Conservation (phyloP, 805 yeast species). For the Candida morakotiae region DNA sequence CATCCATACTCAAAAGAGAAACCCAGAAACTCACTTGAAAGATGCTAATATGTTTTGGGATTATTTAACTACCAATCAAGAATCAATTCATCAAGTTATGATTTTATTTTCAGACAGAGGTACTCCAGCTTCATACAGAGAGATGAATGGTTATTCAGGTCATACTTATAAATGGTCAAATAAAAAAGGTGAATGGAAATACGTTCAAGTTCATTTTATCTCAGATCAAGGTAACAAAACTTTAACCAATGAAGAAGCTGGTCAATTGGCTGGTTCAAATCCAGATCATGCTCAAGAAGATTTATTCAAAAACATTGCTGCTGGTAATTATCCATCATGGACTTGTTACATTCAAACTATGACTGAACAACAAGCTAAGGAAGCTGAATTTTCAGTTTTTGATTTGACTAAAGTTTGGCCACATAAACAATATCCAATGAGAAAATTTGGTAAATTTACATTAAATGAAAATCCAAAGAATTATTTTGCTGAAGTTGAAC, state of each 20-base stretch:
- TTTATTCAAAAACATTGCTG: conserved; percentile 71
- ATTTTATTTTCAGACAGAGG: conserved; percentile 77
- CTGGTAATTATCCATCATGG: conserved; percentile 81
- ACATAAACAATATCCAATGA: conserved; percentile 77
- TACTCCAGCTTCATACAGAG: conserved; percentile 70
- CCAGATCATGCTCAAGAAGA: conserved; percentile 84
- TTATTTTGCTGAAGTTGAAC: conserved; percentile 70
- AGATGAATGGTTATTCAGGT: conserved; percentile 83
- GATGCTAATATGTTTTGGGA: conserved; percentile 87
- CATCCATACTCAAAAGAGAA: conserved; percentile 85
- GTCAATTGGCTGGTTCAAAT: conserved; percentile 62
- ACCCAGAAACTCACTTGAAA: conserved; percentile 75
- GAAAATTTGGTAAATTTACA: conserved; percentile 77
- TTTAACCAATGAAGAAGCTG: conserved; percentile 63
- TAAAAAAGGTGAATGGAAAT: conserved; percentile 69
- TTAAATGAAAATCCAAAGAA: conserved; percentile 82
- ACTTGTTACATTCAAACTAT: conserved; percentile 80
- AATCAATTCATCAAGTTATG: conserved; percentile 71
- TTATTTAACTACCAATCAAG: conserved; percentile 69
- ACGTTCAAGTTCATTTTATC: conserved; percentile 73
- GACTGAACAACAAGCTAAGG: conserved; percentile 77
- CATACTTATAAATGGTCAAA: conserved; percentile 81
- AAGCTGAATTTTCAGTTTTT: conserved; percentile 75
- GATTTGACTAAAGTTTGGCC: conserved; percentile 95
- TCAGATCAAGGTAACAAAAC: conserved; percentile 59